Evolutionary conservation across 2,329 filamentous ascomycete genomes (phyloP).

Genomic region (Diplocarpon mali): DNA sequence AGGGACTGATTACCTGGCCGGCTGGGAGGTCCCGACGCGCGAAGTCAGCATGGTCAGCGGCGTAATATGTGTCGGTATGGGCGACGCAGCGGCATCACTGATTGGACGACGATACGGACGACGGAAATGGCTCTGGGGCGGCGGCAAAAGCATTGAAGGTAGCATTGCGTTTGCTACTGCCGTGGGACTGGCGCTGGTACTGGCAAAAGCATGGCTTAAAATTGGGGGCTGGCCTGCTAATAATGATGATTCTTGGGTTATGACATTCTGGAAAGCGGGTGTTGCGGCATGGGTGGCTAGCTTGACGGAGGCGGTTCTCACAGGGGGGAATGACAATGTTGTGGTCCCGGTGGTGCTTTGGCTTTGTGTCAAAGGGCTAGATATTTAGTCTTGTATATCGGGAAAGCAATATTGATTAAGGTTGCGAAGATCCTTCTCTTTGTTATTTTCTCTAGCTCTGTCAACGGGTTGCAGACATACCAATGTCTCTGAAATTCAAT

Average conservation of each 20-base stretch:
- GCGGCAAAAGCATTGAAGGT: conserved; percentile 90
- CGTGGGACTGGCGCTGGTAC: conserved; percentile 63
- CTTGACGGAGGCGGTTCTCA: conserved; percentile 87
- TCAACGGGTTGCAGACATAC: no score
- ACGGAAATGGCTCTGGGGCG: conserved; percentile 91
- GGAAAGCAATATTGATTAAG: no score
- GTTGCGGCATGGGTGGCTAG: conserved; percentile 72
- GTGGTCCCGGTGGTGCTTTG: conserved; percentile 89
- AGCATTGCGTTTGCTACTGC: conserved; percentile 69
- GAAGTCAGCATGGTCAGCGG: conserved; percentile 88
- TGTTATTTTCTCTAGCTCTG: no score
- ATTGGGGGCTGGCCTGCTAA: conserved; percentile 70
- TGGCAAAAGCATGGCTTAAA: conserved; percentile 62
- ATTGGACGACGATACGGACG: conserved; percentile 79
- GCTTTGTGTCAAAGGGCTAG: conserved; percentile 72
- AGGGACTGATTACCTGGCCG: conserved; percentile 44
- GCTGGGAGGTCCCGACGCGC: conserved; percentile 64
- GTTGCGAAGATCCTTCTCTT: no score
- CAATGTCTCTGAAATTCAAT: no score
- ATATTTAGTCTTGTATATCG: conserved; percentile 20
- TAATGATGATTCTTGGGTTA: conserved; percentile 60
- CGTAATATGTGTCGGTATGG: conserved; percentile 88
- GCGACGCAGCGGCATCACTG: conserved; percentile 84
- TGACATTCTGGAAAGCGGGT: conserved; percentile 58
- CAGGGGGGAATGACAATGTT: conserved; percentile 96